Conservation (phyloP, 768 basidiomycete species). For the Tylopilus vinaceipallidus region DNA sequence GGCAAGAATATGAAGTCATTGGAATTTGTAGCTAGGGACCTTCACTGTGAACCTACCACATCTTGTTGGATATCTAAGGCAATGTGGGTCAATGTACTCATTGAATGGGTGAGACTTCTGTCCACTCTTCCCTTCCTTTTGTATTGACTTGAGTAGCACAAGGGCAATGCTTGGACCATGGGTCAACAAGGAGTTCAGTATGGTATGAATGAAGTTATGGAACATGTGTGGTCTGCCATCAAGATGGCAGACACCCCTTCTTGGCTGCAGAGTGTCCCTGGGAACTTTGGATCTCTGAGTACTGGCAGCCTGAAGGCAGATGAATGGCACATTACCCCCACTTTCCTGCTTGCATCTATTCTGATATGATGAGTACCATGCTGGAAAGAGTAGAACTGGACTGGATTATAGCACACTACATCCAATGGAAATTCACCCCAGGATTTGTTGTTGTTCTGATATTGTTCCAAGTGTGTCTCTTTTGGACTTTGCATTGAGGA, state of each 20-base stretch:
- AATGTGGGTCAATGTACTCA: neutral
- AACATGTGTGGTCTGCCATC: neutral
- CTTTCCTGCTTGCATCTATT: neutral
- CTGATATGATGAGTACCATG: neutral
- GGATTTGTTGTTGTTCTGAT: neutral
- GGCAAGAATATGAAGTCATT: neutral
- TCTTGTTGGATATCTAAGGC: neutral
- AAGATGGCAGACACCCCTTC: neutral
- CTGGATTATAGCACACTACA: neutral
- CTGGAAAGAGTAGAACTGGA: neutral
- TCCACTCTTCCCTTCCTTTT: too few species aligned
- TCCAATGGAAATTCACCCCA: neutral
- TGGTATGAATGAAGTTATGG: neutral
- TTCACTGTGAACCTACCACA: neutral
- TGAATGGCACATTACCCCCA: slow-evolving; percentile 4
- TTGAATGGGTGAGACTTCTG: neutral
- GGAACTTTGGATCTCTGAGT: neutral
- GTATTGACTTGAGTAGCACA: neutral
- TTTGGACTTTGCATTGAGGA: too few species aligned
- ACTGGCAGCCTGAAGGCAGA: slow-evolving; percentile 2
- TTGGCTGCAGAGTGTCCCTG: neutral
- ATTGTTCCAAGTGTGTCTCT: too few species aligned
- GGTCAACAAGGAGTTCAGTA: neutral
- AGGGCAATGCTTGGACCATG: neutral
- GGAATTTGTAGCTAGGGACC: neutral